These are phyloP conservation scores for Apiotrichum akiyoshidainum DNA, from an alignment of 1,284 basidiomycete species.

Conservation along the genomic window DNA sequence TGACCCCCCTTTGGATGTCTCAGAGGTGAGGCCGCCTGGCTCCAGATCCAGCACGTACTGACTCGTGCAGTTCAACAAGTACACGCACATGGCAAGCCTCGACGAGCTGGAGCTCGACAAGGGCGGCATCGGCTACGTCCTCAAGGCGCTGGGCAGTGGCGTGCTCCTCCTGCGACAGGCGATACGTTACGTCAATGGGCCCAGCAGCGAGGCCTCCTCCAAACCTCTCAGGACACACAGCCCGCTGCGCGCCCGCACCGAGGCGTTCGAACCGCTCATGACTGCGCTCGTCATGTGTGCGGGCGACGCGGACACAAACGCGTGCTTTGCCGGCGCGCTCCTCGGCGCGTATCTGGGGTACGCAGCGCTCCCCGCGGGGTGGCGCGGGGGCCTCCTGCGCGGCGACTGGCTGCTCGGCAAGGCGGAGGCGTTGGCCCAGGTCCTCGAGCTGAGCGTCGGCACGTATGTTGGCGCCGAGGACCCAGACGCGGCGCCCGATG, in stretches of 20 bases:
- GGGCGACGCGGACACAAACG: slow-evolving; percentile 23
- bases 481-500: slow-evolving; percentile 8
- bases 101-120: slow-evolving; percentile 14
- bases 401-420: slow-evolving; percentile 12
- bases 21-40: slow-evolving; percentile 6
- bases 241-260: not conserved
- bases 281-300: slow-evolving; percentile 12
- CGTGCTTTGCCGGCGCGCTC: slow-evolving; percentile 16
- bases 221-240: no score
- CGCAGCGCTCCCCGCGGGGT: slow-evolving; percentile 7
- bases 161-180: slow-evolving; percentile 12
- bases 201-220: not conserved
- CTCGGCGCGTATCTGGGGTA: slow-evolving; percentile 19
- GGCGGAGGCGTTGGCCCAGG: slow-evolving; percentile 4
- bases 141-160: slow-evolving; percentile 14
- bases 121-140: slow-evolving; percentile 19
- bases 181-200: not conserved
- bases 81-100: not conserved
- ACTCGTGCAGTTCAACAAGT: slow-evolving; percentile 10
- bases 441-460: slow-evolving; percentile 7
- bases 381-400: slow-evolving; percentile 12
- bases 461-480: slow-evolving; percentile 8
- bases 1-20: slow-evolving; percentile 6
- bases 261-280: slow-evolving; percentile 14
- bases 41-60: no score